Evolutionary conservation across 768 basidiomycete genomes (phyloP).

Genomic region (Naematelia encephala): DNA sequence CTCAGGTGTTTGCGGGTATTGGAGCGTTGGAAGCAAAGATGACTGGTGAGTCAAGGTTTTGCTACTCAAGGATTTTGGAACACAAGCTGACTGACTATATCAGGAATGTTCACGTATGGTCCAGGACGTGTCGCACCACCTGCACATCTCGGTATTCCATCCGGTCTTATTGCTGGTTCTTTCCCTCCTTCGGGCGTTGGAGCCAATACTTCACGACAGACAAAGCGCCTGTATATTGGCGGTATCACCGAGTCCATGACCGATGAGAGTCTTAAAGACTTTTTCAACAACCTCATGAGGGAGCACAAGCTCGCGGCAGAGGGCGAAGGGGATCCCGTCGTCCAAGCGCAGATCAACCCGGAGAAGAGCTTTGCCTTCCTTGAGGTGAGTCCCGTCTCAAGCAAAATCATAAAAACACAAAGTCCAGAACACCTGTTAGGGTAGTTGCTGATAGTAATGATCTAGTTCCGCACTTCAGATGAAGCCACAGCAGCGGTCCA

Average conservation of each 20-base stretch:
- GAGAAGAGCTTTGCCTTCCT: slow-evolving; percentile 99
- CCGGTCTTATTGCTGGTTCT: slow-evolving; percentile 33
- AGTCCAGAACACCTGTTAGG: too few relatives aligned
- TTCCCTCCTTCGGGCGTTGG: slow-evolving; percentile 36
- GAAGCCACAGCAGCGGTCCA: slow-evolving; percentile 96
- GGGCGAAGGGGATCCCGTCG: slow-evolving; percentile 74
- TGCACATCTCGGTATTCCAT: slow-evolving; percentile 79
- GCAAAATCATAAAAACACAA: too few relatives aligned
- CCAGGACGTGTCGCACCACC: slow-evolving; percentile 93
- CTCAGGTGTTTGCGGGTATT: slow-evolving; percentile 91
- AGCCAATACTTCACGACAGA: slow-evolving; percentile 61
- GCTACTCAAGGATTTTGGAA: too few relatives aligned
- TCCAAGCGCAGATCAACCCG: slow-evolving; percentile 92
- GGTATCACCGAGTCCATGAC: slow-evolving; percentile 93
- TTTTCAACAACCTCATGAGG: slow-evolving; percentile 94
- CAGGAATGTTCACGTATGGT: slow-evolving; percentile 70
- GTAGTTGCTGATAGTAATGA: slow-evolving; percentile 3
- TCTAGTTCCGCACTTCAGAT: slow-evolving; percentile 91
- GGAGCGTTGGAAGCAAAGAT: slow-evolving; percentile 96
- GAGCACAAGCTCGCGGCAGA: slow-evolving; percentile 56
- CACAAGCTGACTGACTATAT: slow-evolving; percentile 64
- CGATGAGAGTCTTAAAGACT: slow-evolving; percentile 83
- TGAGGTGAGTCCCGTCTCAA: slow-evolving; percentile 67
- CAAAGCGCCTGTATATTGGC: slow-evolving; percentile 91
- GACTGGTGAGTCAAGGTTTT: slow-evolving; percentile 82